These are phyloP conservation scores for Funneliformis geosporum DNA, from an alignment of 192 early-diverging fungal genomes.

Conservation along the genomic window DNA sequence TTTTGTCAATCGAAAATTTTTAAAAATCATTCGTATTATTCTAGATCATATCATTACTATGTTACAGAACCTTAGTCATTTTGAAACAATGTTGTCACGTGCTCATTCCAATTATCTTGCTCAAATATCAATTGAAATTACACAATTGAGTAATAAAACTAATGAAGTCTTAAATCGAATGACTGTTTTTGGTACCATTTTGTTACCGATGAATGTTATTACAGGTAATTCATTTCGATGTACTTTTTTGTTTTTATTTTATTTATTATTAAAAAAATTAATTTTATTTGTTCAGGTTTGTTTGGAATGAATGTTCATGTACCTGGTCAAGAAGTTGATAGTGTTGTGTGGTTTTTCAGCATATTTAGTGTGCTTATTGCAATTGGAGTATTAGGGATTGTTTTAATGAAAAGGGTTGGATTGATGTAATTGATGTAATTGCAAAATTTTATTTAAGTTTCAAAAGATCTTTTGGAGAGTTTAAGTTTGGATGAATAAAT, in stretches of 20 bases:
- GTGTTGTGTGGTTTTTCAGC: constrained; percentile 57
- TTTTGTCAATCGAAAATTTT: background rate
- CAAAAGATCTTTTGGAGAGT: no score
- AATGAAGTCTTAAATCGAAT: constrained; percentile 51
- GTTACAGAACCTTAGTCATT: constrained; percentile 75
- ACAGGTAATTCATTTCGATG: constrained; percentile 40
- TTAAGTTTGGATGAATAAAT: no score
- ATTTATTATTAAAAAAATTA: no score
- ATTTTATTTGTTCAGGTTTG: constrained; percentile 42
- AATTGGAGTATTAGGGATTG: background rate
- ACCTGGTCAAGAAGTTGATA: constrained; percentile 53
- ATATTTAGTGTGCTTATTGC: constrained; percentile 31
- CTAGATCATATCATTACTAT: constrained; percentile 77
- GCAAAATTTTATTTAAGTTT: no score
- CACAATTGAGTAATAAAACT: constrained; percentile 53
- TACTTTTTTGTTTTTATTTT: background rate
- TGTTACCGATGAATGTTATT: constrained; percentile 62
- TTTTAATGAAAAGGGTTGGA: background rate
- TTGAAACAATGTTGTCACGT: constrained; percentile 70
- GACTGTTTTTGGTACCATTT: constrained; percentile 53
- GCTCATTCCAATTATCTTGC: constrained; percentile 79
- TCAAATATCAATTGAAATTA: constrained; percentile 74
- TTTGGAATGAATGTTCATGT: constrained; percentile 70
- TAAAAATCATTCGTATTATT: background rate
- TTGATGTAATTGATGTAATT: background rate